Base-by-base conservation (phyloP, 2,329 filamentous ascomycete genomes). In the Colletotrichum brevisporum region DNA sequence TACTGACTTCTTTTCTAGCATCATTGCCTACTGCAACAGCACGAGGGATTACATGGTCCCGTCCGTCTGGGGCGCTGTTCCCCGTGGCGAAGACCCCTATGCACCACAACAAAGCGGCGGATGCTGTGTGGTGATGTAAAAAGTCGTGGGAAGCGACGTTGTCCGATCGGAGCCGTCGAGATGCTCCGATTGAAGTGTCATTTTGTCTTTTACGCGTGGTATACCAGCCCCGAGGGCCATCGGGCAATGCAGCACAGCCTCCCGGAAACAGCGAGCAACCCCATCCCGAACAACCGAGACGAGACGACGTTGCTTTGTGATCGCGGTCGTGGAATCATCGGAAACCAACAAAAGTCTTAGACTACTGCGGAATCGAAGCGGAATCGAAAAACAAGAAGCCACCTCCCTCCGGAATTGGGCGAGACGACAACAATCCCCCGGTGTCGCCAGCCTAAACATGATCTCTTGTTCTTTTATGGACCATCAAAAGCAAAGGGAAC, bases 11-110 rank as follows among this genome's bases (percentile, higher is more conserved):
- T 41, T 6, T 27, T 6, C 6, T 78, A 99, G 96, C 82, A 93
- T 98, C 81, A 98, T 98, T 81, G 93, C 94, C 75, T 98, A 98
- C 85, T 98, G 95, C 84, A 97, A 97, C 83, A 95, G 94, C 83
- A 98, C 96, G 76, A 93, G 95, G 82, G 96, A 99, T 82, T 98
- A 97, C 86, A 98, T 99, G 96, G 95, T 98, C 62, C 95, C 95
- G 59, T 97, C 94, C 62, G 93, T 97, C 81, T 99, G 96, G 96
- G 95, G 95, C 75, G 89, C 91, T 71, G 94, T 98, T 73, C 94
- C 97, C 79, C 95, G 94, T 86, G 92, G 93, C 81, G 96, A 98
- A 80, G 96, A 99, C 80, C 96, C 96, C n/a, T 99, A 99, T 81
- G 94, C 95, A 77, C 95, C 95, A 75, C 95, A 97, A 86, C 94